Percentiles rank a stretch among this genome's conserved stretches.
Conservation (phyloP, 2,329 filamentous ascomycete genomes). For the Colletotrichum sp. region DNA sequence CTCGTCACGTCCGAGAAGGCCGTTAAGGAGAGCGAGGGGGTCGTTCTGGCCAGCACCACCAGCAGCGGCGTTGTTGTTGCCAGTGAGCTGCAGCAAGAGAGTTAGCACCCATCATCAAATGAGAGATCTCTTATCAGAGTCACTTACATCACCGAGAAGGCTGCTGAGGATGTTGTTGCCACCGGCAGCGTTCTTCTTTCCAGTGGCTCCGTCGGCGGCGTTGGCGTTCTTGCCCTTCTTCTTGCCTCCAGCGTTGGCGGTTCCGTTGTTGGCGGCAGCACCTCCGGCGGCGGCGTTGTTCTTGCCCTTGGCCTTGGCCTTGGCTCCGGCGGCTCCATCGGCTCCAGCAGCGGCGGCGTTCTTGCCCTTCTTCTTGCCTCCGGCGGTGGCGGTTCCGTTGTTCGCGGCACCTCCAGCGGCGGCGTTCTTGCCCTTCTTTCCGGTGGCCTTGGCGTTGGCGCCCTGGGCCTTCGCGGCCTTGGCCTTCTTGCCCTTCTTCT, state of each 20-base stretch:
- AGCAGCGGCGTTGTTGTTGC: not conserved
- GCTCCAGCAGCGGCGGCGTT: not conserved
- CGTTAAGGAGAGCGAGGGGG: not conserved
- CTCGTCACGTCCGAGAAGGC: constrained; percentile 8
- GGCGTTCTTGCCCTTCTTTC: not conserved
- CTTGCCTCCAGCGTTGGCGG: not conserved
- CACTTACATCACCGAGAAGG: constrained; percentile 2
- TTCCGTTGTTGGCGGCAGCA: not conserved
- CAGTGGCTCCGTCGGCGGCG: not conserved
- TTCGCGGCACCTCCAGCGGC: not conserved
- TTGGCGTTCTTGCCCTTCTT: not conserved
- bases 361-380: not conserved
- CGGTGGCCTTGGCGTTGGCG: not conserved
- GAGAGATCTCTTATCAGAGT: not conserved
- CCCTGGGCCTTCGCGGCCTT: not conserved
- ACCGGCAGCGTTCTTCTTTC: not conserved
- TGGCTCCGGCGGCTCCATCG: not conserved
- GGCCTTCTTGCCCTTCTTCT: not conserved
- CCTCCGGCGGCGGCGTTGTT: not conserved
- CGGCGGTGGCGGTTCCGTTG: constrained; percentile 14
- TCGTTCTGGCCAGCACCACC: not conserved
- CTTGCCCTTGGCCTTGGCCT: not conserved
- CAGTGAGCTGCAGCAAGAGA: not conserved
- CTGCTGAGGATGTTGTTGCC: not conserved
- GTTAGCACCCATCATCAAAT: not conserved